Evolutionary conservation across 176 grass and related monocot genomes (phyloP).

Genomic region (Dendrocalamus sinicus): DNA sequence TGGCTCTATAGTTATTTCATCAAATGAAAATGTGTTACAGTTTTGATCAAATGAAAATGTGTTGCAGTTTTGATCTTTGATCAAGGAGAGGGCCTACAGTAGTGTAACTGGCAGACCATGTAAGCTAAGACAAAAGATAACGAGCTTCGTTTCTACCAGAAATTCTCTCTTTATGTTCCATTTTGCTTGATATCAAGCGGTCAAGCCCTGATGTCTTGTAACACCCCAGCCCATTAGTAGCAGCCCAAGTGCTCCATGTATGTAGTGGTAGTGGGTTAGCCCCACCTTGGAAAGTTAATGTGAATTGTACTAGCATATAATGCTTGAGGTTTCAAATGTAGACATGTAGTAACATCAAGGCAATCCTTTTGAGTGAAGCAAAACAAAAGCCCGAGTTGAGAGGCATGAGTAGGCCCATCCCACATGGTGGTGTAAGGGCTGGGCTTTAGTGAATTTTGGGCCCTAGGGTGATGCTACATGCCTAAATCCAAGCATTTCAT

Average conservation of each 20-base stretch:
- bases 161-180: background rate
- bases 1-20: conserved; percentile 19
- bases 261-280: background rate
- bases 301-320: background rate
- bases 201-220: background rate
- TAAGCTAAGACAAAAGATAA: background rate
- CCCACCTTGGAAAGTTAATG: conserved; percentile 15
- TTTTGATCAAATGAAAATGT: background rate
- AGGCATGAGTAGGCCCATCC: conserved; percentile 2
- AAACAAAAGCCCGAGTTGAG: background rate
- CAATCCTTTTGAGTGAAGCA: background rate
- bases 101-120: background rate
- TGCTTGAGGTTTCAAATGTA: conserved; percentile 21
- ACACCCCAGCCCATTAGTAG: background rate
- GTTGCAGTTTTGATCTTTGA: conserved; percentile 4
- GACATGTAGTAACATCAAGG: conserved; percentile 5
- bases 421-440: background rate
- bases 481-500: background rate
- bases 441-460: background rate
- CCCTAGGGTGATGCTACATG: background rate
- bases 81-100: conserved; percentile 12
- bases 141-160: background rate
- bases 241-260: background rate
- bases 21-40: background rate
- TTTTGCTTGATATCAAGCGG: background rate